These are phyloP conservation scores for Albizia julibrissin DNA, from an alignment of 306 rosid genomes.

Conservation along the genomic window DNA sequence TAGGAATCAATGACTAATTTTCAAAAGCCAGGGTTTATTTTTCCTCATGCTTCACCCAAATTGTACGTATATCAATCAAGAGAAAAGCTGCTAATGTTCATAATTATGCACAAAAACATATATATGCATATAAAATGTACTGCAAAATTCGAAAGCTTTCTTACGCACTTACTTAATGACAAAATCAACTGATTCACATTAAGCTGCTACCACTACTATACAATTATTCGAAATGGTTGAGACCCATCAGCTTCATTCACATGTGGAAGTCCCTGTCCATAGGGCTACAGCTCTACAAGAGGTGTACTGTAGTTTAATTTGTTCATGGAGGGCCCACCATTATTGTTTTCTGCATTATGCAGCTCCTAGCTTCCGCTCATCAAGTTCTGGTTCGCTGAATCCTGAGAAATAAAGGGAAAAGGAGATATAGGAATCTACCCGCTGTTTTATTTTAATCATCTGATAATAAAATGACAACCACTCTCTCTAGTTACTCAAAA, in stretches of 20 bases:
- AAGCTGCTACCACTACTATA: neutral
- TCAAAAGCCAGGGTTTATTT: too few species aligned
- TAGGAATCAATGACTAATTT: too few species aligned
- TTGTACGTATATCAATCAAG: neutral
- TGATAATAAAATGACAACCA: constrained; percentile 18
- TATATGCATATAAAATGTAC: neutral
- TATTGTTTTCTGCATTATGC: constrained; percentile 5
- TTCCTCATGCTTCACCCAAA: too few species aligned
- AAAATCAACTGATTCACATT: neutral
- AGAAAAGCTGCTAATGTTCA: neutral
- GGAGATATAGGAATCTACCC: constrained; percentile 13
- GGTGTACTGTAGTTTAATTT: neutral
- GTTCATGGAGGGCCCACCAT: neutral
- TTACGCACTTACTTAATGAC: neutral
- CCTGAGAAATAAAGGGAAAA: constrained; percentile 12
- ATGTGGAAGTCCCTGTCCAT: neutral
- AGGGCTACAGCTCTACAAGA: neutral
- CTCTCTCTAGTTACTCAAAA: neutral
- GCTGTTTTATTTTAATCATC: neutral
- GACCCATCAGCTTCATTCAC: constrained; percentile 1
- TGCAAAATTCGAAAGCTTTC: neutral
- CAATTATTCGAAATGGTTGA: constrained; percentile 14
- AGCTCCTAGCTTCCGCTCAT: neutral
- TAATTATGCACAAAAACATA: neutral
- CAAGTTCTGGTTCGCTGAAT: constrained; percentile 14